phyloP scores from a whole-genome alignment of 2,329 filamentous ascomycete species.

The Plenodomus biglobosus region DNA sequence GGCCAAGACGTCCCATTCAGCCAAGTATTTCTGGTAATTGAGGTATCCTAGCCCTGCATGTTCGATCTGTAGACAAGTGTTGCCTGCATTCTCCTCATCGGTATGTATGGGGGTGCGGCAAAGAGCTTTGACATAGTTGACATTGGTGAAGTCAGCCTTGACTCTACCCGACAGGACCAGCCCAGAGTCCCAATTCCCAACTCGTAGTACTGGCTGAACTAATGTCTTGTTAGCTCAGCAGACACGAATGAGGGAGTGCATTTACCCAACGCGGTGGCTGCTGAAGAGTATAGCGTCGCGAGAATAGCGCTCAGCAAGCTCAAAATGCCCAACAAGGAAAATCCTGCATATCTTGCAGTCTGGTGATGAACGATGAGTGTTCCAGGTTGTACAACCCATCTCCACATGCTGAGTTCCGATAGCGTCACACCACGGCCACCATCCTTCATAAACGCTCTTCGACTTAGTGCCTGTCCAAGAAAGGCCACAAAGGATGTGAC shows the following conservation, averaged over 20 bases:
- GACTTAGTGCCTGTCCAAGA: conserved; percentile 72
- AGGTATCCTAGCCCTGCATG: conserved; percentile 61
- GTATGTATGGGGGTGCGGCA: conserved; percentile 64
- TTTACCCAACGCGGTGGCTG: conserved; percentile 66
- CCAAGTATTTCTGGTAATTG: conserved; percentile 63
- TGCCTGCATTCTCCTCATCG: conserved; percentile 48
- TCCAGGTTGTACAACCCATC: conserved; percentile 67
- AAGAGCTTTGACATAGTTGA: conserved; percentile 54
- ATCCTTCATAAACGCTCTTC: conserved; percentile 63
- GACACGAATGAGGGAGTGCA: neutral
- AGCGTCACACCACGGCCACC: conserved; percentile 66
- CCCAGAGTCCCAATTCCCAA: conserved; percentile 53
- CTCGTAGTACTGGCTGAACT: conserved; percentile 71
- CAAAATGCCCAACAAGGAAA: conserved; percentile 65
- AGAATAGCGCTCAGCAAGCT: conserved; percentile 66
- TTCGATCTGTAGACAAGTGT: conserved; percentile 68
- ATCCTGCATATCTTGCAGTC: conserved; percentile 63
- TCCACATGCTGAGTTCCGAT: conserved; percentile 75
- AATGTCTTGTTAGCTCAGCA: neutral
- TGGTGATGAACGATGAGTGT: conserved; percentile 70
- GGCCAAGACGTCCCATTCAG: conserved; percentile 57
- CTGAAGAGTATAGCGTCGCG: conserved; percentile 74
- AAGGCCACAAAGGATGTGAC: conserved; percentile 76
- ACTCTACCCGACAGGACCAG: conserved; percentile 59
- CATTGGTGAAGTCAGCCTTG: conserved; percentile 64